Evolutionary conservation across 2,329 filamentous ascomycete genomes (phyloP).

Genomic region (Lachnellula willkommii): DNA sequence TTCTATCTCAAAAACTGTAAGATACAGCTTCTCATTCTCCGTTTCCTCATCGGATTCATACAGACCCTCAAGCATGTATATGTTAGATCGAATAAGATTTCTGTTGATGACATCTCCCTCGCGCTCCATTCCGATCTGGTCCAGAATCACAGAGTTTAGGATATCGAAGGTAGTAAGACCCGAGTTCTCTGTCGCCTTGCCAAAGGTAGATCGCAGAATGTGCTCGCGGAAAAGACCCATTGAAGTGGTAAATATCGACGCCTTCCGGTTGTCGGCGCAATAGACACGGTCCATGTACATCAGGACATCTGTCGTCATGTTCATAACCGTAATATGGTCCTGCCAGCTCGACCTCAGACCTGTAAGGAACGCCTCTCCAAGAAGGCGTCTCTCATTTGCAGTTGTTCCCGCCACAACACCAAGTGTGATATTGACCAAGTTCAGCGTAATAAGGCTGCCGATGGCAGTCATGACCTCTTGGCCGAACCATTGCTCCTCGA

Average conservation of each 20-base stretch:
- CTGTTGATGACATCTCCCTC: conserved; percentile 86
- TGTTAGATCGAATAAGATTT: conserved; percentile 72
- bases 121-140: conserved; percentile 88
- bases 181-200: conserved; percentile 34
- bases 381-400: conserved; percentile 70
- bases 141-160: conserved; percentile 75
- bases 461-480: conserved; percentile 68
- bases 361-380: conserved; percentile 77
- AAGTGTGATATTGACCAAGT: conserved; percentile 56
- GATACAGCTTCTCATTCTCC: conserved; percentile 75
- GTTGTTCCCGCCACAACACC: conserved; percentile 54
- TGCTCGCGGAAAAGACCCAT: conserved; percentile 87
- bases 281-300: conserved; percentile 96
- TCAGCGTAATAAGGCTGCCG: conserved; percentile 62
- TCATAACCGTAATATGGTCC: conserved; percentile 87
- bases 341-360: conserved; percentile 76
- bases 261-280: conserved; percentile 63
- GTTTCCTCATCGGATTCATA: conserved; percentile 77
- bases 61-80: conserved; percentile 83
- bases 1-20: conserved; percentile 72
- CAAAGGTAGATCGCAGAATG: conserved; percentile 58
- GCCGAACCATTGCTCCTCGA: conserved; percentile 78
- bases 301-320: conserved; percentile 91
- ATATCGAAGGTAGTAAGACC: conserved; percentile 61
- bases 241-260: conserved; percentile 75